A percentile compares a stretch with the other conserved stretches of the same genome.
phyloP scores from a whole-genome alignment of 352 stramenopile genomes.

The Globisporangium megalacanthum region DNA sequence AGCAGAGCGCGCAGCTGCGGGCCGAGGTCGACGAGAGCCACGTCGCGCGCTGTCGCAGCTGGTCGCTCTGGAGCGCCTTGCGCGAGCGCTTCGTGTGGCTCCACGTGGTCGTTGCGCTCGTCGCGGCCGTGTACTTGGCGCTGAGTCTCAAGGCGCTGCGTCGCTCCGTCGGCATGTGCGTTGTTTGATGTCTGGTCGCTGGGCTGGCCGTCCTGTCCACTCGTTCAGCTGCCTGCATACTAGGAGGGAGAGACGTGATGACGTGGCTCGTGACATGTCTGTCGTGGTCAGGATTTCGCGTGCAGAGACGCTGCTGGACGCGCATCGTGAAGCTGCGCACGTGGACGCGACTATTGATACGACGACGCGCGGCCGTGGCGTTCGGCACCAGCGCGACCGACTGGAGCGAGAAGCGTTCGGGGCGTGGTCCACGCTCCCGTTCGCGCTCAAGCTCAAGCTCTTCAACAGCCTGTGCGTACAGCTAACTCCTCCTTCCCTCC shows the following conservation, averaged over 20 bases:
- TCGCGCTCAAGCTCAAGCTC: constrained; percentile 51
- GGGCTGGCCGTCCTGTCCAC: too few species aligned
- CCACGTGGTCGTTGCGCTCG: constrained; percentile 44
- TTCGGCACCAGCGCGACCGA: neutral
- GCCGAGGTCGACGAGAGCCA: constrained; percentile 57
- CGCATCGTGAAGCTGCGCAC: neutral
- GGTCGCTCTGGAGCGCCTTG: constrained; percentile 48
- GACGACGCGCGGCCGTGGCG: neutral
- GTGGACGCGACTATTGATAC: neutral
- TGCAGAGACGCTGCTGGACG: constrained; percentile 12
- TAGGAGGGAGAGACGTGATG: neutral
- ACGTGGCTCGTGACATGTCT: too few species aligned
- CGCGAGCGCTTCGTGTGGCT: constrained; percentile 72
- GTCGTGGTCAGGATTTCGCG: constrained; percentile 9
- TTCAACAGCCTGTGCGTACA: constrained; percentile 70
- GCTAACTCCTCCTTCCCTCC: too few species aligned
- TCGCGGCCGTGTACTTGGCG: constrained; percentile 52
- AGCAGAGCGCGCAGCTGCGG: constrained; percentile 42
- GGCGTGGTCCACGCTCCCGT: constrained; percentile 33
- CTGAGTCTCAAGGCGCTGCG: constrained; percentile 52
- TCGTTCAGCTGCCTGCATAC: too few species aligned
- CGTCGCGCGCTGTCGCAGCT: constrained; percentile 41
- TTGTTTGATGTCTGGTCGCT: neutral
- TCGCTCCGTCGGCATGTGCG: constrained; percentile 47
- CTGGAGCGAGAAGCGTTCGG: constrained; percentile 9